Conservation (phyloP, 768 basidiomycete genomes). For the Zangia roseola region DNA sequence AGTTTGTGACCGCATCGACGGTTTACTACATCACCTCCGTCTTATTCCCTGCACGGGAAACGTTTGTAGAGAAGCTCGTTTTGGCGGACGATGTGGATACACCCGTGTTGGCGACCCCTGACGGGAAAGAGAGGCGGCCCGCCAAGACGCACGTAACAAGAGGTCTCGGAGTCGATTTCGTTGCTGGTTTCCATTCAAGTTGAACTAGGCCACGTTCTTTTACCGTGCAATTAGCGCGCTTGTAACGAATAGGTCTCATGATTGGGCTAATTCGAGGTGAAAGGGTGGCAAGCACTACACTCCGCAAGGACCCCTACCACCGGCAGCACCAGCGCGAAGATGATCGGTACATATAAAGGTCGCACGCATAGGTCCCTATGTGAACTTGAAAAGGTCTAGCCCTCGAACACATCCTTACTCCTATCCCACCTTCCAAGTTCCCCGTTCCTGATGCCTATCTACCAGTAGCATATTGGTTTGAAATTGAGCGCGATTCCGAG, state of each 20-base stretch:
- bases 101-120: not conserved
- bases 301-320: too few species aligned
- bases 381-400: too few species aligned
- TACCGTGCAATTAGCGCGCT: not conserved
- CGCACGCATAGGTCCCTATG: too few species aligned
- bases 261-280: too few species aligned
- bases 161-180: not conserved
- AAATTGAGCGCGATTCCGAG: too few species aligned
- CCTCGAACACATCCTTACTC: too few species aligned
- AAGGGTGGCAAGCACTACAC: too few species aligned
- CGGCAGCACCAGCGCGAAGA: slow-evolving; percentile 14
- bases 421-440: too few species aligned
- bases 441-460: too few species aligned
- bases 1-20: slow-evolving; percentile 26
- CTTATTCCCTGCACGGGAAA: slow-evolving; percentile 26
- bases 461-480: too few species aligned
- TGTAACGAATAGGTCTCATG: not conserved
- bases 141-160: slow-evolving; percentile 3
- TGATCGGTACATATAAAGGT: slow-evolving; percentile 3
- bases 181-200: slow-evolving; percentile 11
- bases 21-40: slow-evolving; percentile 28
- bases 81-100: slow-evolving; percentile 16
- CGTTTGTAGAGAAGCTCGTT: slow-evolving; percentile 26
- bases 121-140: not conserved
- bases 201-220: not conserved